Conservation (phyloP, 805 yeast genomes). For the Komagataella pastoris region DNA sequence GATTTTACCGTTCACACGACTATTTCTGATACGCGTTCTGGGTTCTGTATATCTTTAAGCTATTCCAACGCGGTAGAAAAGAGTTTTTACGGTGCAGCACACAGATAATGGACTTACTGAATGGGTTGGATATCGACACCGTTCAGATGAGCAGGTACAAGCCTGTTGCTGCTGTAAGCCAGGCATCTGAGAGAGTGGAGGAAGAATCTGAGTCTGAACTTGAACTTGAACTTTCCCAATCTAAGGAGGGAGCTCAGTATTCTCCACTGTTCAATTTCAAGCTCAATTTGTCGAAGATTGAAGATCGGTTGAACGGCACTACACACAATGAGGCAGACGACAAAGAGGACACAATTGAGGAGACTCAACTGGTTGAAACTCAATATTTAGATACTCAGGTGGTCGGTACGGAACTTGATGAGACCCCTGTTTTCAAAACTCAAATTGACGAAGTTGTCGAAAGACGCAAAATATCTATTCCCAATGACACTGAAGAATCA, state of each 20-base stretch:
- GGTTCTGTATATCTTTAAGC: background rate
- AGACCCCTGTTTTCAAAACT: background rate
- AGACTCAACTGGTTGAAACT: background rate
- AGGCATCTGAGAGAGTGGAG: background rate
- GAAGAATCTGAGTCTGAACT: background rate
- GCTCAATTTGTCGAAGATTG: background rate
- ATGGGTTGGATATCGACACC: background rate
- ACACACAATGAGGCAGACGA: background rate
- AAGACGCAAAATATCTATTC: no score
- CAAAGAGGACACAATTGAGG: background rate
- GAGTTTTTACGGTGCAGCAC: constrained; percentile 1
- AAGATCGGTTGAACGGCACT: background rate
- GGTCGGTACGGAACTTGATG: background rate
- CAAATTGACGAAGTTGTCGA: background rate
- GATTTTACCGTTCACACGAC: background rate
- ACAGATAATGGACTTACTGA: constrained; percentile 1
- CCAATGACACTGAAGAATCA: background rate
- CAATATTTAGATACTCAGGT: background rate
- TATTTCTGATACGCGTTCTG: background rate
- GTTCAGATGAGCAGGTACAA: background rate
- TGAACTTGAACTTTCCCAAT: background rate
- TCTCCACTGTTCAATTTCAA: background rate
- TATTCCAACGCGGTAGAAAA: background rate
- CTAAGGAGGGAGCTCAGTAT: background rate
- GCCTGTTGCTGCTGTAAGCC: background rate